Evolutionary conservation across 2,329 filamentous ascomycete genomes (phyloP), one percentile per base, ranked within the genome.

Genomic region (Macrophomina phaseolina): DNA sequence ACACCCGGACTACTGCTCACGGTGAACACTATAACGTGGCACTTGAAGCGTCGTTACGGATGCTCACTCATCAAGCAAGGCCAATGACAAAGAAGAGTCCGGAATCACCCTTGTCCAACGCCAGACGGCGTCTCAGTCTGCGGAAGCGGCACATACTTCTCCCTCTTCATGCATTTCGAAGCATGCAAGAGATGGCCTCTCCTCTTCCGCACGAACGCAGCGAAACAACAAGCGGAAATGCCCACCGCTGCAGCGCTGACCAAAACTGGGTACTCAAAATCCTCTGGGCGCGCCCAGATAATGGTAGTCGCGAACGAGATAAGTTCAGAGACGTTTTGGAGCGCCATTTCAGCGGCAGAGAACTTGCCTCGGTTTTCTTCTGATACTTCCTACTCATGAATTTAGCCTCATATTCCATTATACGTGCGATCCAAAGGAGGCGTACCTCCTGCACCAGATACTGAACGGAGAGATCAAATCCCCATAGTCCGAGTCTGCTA

Each of bases 271-370:
- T 85, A 89, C 65, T 81, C 81, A 74, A 93, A 93, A 71, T 91
- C 83, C 3, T 85, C 82, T 0, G 90, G 90, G 0, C 80, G 78
- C 0, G 85, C 82, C 68, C 89, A 92, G 4, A 89, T 73, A 67
- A 92, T 87, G 0, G 91, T 93, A 0, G 84, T 83, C 0, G 82
- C 82, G 72, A 87, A 93, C 0, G 90, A 89, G 1, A 88, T 76
- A 56, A 93, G 82, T 75, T 93, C 90, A 68, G 92, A 92, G 0
- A 86, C 70, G 68, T 89, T 93, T 74, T 93, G 91, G 46, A 89
- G 82, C 0, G 87, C 84, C 8, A 88, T 85, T 75, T 94, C 91
- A 7, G 87, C 84, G 0, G 89, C 81, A 0, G 90, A 92, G 70
- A 94, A 93, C 0, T 83, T 79, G 0, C 89, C 91, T n/a, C 91